These are phyloP conservation scores for Pythium vanterpoolii DNA, from an alignment of 352 stramenopile genomes.

Conservation along the genomic window DNA sequence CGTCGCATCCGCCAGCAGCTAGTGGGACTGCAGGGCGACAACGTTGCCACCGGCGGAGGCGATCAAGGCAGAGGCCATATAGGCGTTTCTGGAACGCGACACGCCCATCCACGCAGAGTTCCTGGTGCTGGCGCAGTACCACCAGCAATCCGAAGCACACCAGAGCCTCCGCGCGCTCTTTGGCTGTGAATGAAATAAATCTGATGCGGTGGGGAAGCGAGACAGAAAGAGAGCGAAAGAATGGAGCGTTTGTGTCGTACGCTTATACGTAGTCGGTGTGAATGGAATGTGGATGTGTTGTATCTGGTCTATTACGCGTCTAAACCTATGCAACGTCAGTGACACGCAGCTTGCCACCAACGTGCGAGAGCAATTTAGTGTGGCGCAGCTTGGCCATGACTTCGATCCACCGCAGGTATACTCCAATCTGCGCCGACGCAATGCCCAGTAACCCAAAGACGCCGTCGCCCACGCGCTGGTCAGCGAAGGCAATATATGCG, in stretches of 20 bases:
- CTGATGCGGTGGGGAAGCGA: background rate
- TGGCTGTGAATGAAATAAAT: background rate
- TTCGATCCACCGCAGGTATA: conserved; percentile 46
- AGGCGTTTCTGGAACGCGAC: background rate
- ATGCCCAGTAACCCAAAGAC: conserved; percentile 43
- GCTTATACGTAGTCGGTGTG: too few relatives aligned
- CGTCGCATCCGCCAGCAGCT: too few relatives aligned
- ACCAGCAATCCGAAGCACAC: background rate
- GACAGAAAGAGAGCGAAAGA: background rate
- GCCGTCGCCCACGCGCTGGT: conserved; percentile 46
- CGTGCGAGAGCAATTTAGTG: conserved; percentile 12
- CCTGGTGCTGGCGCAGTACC: background rate
- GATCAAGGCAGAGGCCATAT: background rate
- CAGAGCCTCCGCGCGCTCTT: background rate
- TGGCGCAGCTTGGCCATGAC: conserved; percentile 35
- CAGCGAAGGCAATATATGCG: conserved; percentile 39
- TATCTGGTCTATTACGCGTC: background rate
- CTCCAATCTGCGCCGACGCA: conserved; percentile 40
- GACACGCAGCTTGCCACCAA: conserved; percentile 4
- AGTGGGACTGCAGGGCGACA: too few relatives aligned
- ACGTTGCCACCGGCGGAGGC: background rate
- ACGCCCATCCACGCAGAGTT: background rate
- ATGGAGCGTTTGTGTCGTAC: too few relatives aligned
- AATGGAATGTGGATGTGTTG: too few relatives aligned
- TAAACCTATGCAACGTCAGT: conserved; percentile 11